A percentile compares a stretch with the other conserved stretches of the same genome.
These are phyloP conservation scores for Curvularia spicifera DNA, from an alignment of 2,329 filamentous ascomycete genomes.

Conservation along the genomic window DNA sequence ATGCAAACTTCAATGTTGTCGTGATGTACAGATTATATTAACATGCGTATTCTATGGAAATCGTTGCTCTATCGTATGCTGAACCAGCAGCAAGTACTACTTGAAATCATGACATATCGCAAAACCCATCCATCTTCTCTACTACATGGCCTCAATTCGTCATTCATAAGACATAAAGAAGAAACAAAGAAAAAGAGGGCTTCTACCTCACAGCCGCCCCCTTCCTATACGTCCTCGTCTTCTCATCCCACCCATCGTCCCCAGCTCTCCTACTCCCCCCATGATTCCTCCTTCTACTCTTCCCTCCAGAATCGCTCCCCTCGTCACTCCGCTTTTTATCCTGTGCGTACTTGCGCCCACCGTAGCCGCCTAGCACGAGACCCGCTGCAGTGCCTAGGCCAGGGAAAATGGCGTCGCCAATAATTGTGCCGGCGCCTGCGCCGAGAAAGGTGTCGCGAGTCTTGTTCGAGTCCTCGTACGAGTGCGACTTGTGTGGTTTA, in stretches of 20 bases:
- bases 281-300: slow-evolving; percentile 36
- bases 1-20: neutral
- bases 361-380: slow-evolving; percentile 52
- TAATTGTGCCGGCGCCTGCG: slow-evolving; percentile 53
- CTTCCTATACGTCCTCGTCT: slow-evolving; percentile 58
- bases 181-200: neutral
- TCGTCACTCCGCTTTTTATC: slow-evolving; percentile 37
- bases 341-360: slow-evolving; percentile 51
- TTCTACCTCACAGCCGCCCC: slow-evolving; percentile 63
- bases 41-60: no score
- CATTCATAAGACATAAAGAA: neutral
- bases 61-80: neutral
- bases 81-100: slow-evolving; percentile 7
- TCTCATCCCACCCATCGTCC: slow-evolving; percentile 45
- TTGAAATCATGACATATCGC: neutral
- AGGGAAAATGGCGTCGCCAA: slow-evolving; percentile 55
- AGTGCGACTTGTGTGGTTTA: slow-evolving; percentile 5
- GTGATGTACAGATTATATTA: neutral
- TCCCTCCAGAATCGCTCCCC: slow-evolving; percentile 5
- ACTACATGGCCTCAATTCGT: no score
- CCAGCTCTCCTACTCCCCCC: slow-evolving; percentile 44
- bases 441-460: slow-evolving; percentile 53
- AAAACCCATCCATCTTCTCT: neutral
- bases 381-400: slow-evolving; percentile 51
- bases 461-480: slow-evolving; percentile 23